Evolutionary conservation across 83 land plant species (phyloP), one percentile per base, ranked within the genome.

Genomic region (Larix sibirica): DNA sequence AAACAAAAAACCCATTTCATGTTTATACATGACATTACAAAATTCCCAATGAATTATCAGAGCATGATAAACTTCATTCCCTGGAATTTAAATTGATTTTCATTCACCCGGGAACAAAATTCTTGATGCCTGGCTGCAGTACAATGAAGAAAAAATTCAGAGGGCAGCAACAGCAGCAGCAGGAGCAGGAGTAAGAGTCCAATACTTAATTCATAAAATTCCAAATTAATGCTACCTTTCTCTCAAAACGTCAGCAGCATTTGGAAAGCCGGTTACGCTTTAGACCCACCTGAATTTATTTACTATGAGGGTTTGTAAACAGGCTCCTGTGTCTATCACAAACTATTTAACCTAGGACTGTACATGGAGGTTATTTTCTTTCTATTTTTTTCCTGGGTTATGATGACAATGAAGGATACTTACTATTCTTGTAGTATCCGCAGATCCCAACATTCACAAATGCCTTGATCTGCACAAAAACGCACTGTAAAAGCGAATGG

Each of bases 361-460:
- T 71, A 71, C 38, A 40, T 44, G 77, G 13, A 50, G 14, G 13
- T 50, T 50, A 9, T 42, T 42, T 38, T 42, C 44, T 47, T 8
- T 9, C 56, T 10, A 2, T 50, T 10, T 50, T 50, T 50, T 50
- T 71, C 40, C 13, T 40, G 77, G 77, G 77, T 71, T 66, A 18
- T 50, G 56, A 9, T 50, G 56, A 40, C 50, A 13, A 17, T 21
- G 18, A 36, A 70, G 44, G 24, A 40, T 40, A 36, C 24, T 36
- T 40, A 71, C 50, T 20, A 42, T 71, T 38, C 31, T 20, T 71
- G 44, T 6, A 38, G 77, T 71, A 71, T 21, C 42, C 42, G 77
- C 77, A 71, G 77, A 71, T 71, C 77, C 77, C 77, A 71, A 71
- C 77, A 71, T 71, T 40, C 77, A 18, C 50, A 38, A 71, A 71